Conservation (phyloP, 129 eudicot species). For the Pulicaria dysenterica region DNA sequence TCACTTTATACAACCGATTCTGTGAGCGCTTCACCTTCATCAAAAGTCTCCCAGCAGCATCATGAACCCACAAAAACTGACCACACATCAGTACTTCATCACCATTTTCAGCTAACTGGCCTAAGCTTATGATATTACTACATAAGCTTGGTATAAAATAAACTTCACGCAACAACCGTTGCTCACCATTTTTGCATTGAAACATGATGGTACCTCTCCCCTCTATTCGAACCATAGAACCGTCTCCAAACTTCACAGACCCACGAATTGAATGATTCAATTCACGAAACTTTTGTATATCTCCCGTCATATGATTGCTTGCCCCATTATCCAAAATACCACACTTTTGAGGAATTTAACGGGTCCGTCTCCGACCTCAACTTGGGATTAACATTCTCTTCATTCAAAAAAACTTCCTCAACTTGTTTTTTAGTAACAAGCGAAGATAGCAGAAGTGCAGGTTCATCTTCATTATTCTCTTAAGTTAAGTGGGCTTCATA, state of each 20-base stretch:
- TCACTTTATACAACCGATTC: neutral
- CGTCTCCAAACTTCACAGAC: neutral
- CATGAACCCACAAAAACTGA: neutral
- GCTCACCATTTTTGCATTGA: neutral
- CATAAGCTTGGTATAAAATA: neutral
- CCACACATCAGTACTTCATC: neutral
- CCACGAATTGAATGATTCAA: neutral
- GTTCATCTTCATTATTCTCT: neutral
- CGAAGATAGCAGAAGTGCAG: neutral
- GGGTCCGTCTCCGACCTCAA: neutral
- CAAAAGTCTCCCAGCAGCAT: too few relatives aligned
- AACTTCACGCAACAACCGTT: neutral
- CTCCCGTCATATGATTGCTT: slow-evolving; percentile 3
- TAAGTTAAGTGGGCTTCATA: neutral
- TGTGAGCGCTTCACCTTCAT: neutral
- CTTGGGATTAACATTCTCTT: neutral
- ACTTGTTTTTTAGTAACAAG: neutral
- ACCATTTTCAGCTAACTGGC: neutral
- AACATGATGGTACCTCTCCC: neutral
- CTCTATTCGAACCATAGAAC: too few relatives aligned
- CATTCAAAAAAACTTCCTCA: neutral
- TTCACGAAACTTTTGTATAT: neutral
- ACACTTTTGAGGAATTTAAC: neutral
- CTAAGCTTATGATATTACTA: neutral
- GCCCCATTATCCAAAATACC: neutral